Percentiles rank a stretch among this genome's conserved stretches.
Evolutionary conservation across 331 rosid genomes (phyloP).

Genomic region (Pyrus hybrid): DNA sequence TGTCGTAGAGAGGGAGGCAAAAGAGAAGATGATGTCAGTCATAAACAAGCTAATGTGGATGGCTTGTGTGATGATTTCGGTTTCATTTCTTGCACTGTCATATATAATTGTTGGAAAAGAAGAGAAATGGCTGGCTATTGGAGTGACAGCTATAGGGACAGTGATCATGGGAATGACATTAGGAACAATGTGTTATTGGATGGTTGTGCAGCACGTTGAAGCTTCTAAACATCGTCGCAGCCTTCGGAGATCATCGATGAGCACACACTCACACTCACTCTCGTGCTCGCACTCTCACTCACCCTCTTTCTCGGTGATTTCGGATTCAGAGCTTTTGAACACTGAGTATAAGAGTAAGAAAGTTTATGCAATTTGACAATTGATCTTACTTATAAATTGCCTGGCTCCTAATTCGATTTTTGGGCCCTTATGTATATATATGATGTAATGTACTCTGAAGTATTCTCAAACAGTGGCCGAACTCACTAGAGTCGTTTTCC

Average conservation of each 20-base stretch:
- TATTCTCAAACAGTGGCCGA: background rate
- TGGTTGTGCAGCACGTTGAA: conserved; percentile 49
- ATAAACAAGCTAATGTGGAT: conserved; percentile 84
- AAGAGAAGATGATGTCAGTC: conserved; percentile 54
- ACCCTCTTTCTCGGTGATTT: conserved; percentile 38
- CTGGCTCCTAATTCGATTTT: background rate
- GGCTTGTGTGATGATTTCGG: conserved; percentile 64
- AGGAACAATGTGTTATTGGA: conserved; percentile 70
- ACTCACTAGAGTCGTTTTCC: background rate
- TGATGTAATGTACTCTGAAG: background rate
- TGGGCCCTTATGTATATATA: background rate
- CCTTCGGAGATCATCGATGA: conserved; percentile 42
- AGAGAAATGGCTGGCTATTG: conserved; percentile 44
- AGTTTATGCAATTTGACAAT: conserved; percentile 59
- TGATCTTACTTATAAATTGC: background rate
- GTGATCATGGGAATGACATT: conserved; percentile 65
- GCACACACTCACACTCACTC: conserved; percentile 31
- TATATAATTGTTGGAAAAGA: conserved; percentile 58
- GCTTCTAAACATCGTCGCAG: conserved; percentile 53
- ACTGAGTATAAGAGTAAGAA: conserved; percentile 43
- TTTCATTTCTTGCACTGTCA: conserved; percentile 73
- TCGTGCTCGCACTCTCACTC: conserved; percentile 36
- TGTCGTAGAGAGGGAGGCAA: conserved; percentile 52
- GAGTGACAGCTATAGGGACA: conserved; percentile 60
- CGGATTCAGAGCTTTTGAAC: conserved; percentile 41